phyloP scores from a whole-genome alignment of 768 basidiomycete genomes.

The Lyophyllum semitale region DNA sequence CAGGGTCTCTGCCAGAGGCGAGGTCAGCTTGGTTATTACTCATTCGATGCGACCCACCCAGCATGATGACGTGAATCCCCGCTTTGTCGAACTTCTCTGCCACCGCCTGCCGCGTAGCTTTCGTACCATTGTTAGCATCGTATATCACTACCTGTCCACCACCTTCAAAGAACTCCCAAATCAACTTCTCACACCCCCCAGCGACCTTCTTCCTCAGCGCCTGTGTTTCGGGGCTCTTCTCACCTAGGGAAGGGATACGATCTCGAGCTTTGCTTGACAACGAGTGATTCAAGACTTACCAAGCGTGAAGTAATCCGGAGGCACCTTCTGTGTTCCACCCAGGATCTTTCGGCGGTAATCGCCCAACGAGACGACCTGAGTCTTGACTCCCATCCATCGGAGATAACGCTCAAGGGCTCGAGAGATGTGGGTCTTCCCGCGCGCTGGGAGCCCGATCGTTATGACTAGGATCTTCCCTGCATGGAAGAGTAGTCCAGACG shows the following conservation, averaged over 20 bases:
- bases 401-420: conserved; percentile 96
- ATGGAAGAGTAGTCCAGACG: conserved; percentile 82
- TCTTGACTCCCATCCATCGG: conserved; percentile 97
- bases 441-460: conserved; percentile 90
- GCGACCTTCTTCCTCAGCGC: conserved; percentile 73
- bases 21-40: background rate
- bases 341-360: conserved; percentile 91
- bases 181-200: conserved; percentile 83
- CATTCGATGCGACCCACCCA: conserved; percentile 55
- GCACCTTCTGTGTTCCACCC: conserved; percentile 85
- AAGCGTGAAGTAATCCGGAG: conserved; percentile 88
- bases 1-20: conserved; percentile 63
- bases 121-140: conserved; percentile 93
- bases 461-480: conserved; percentile 95
- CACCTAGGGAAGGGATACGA: background rate
- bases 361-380: conserved; percentile 90
- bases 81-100: conserved; percentile 83
- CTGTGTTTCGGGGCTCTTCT: conserved; percentile 73
- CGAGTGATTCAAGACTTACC: conserved; percentile 42
- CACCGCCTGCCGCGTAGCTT: conserved; percentile 63
- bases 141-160: conserved; percentile 98
- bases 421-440: conserved; percentile 97
- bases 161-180: conserved; percentile 82
- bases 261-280: background rate
- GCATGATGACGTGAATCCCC: conserved; percentile 91